phyloP scores from a whole-genome alignment of 768 basidiomycete genomes.

The Naematelia encephala region DNA sequence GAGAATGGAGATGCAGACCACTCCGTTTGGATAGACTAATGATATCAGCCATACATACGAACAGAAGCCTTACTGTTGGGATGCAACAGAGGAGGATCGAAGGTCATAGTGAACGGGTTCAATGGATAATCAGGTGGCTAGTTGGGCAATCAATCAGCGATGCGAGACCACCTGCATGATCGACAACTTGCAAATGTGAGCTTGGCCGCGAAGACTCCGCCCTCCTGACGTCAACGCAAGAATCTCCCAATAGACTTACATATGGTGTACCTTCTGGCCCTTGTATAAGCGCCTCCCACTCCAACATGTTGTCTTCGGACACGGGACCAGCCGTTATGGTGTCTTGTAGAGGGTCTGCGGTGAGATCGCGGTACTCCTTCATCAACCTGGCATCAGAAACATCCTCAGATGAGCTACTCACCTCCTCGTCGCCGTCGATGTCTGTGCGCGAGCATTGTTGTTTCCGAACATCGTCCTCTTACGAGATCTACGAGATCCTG shows the following conservation, averaged over 20 bases:
- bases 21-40: slow-evolving; percentile 90
- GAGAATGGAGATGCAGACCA: slow-evolving; percentile 95
- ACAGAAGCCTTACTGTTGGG: slow-evolving; percentile 74
- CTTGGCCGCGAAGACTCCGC: slow-evolving; percentile 87
- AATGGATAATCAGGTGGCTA: slow-evolving; percentile 92
- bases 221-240: slow-evolving; percentile 62
- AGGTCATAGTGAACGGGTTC: slow-evolving; percentile 99
- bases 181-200: slow-evolving; percentile 74
- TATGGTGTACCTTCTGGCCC: slow-evolving; percentile 95
- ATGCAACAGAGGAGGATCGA: slow-evolving; percentile 94
- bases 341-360: slow-evolving; percentile 56
- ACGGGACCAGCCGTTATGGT: slow-evolving; percentile 91
- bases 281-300: slow-evolving; percentile 90
- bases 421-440: slow-evolving; percentile 42
- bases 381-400: slow-evolving; percentile 34
- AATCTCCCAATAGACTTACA: slow-evolving; percentile 55
- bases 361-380: slow-evolving; percentile 52
- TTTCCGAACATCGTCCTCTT: slow-evolving; percentile 32
- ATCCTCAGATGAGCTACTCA: slow-evolving; percentile 1
- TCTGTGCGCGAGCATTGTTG: slow-evolving; percentile 36
- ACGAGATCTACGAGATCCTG: background rate
- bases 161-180: background rate
- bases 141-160: background rate
- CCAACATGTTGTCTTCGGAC: slow-evolving; percentile 89
- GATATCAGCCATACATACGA: background rate